A percentile compares a stretch with the other conserved stretches of the same genome.
Evolutionary conservation across 2,329 filamentous ascomycete genomes (phyloP).

Genomic region (Pseudocercospora cruenta): DNA sequence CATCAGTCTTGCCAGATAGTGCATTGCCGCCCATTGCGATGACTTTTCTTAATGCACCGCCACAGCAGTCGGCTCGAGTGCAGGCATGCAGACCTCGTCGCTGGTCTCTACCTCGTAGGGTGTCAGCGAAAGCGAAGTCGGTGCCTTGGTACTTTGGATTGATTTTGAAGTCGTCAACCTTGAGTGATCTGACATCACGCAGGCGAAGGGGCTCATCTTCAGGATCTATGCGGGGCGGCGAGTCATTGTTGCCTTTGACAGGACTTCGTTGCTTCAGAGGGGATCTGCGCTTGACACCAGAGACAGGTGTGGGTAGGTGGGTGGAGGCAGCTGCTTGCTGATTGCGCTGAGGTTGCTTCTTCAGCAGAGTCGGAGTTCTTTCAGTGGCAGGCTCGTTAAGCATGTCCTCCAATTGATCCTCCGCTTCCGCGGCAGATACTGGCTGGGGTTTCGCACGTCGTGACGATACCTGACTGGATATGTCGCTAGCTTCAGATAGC

Average conservation of each 20-base stretch:
- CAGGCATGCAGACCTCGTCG: constrained; percentile 75
- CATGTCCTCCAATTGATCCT: constrained; percentile 30
- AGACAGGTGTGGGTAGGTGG: constrained; percentile 13
- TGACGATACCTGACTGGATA: constrained; percentile 22
- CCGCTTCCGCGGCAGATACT: constrained; percentile 12
- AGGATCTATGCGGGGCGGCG: constrained; percentile 32
- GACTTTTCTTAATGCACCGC: constrained; percentile 69
- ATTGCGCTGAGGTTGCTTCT: not conserved
- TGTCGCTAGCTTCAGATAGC: constrained; percentile 37
- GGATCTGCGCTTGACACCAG: constrained; percentile 8
- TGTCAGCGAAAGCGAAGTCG: constrained; percentile 73
- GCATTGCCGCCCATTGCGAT: constrained; percentile 48
- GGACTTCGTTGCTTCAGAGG: constrained; percentile 14
- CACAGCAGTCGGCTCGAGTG: constrained; percentile 75
- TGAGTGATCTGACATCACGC: constrained; percentile 61
- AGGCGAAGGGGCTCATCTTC: constrained; percentile 58
- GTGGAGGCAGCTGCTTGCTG: constrained; percentile 1
- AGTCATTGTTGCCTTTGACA: constrained; percentile 15
- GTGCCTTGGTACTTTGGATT: constrained; percentile 75
- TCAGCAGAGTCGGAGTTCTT: constrained; percentile 16
- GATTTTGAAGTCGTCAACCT: constrained; percentile 76
- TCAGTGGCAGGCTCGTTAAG: constrained; percentile 25
- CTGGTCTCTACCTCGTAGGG: constrained; percentile 70
- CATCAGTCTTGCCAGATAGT: constrained; percentile 31
- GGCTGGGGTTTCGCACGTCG: constrained; percentile 9